Evolutionary conservation across 257 asterid genomes (phyloP).

Genomic region (Nicotiana knightiana): DNA sequence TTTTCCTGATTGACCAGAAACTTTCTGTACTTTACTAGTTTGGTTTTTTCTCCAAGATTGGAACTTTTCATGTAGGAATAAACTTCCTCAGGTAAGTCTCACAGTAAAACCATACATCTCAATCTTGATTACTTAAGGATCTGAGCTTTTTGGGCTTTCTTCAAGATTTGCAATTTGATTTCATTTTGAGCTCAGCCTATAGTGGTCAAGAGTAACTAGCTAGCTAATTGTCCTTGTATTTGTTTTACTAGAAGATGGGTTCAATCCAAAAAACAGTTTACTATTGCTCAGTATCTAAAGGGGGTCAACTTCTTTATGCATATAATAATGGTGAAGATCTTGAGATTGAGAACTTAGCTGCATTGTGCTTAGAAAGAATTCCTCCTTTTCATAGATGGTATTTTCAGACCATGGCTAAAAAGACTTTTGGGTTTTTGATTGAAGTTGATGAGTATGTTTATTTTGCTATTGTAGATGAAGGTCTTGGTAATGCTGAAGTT

Average conservation of each 20-base stretch:
- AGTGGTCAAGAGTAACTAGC: neutral
- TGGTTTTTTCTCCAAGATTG: neutral
- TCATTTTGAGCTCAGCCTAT: neutral
- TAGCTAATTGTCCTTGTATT: neutral
- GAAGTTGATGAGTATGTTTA: constrained; percentile 39
- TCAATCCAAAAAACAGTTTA: constrained; percentile 16
- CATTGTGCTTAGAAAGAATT: constrained; percentile 52
- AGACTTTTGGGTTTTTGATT: constrained; percentile 54
- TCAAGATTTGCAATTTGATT: neutral
- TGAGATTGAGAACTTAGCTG: constrained; percentile 52
- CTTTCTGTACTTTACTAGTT: neutral
- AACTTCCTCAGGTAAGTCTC: too few relatives aligned
- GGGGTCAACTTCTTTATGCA: constrained; percentile 37
- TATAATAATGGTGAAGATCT: constrained; percentile 43
- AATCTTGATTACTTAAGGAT: neutral
- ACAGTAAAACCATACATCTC: neutral
- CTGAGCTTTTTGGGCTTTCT: neutral
- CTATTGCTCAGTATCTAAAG: constrained; percentile 67
- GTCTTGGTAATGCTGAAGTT: constrained; percentile 30
- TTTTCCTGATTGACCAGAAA: neutral
- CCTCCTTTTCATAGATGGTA: constrained; percentile 77
- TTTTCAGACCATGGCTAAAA: constrained; percentile 42
- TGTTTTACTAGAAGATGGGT: neutral
- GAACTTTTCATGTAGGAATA: neutral
- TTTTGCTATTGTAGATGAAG: constrained; percentile 50